phyloP scores from a whole-genome alignment of 495 filamentous ascomycete genomes.

The Evernia prunastri region DNA sequence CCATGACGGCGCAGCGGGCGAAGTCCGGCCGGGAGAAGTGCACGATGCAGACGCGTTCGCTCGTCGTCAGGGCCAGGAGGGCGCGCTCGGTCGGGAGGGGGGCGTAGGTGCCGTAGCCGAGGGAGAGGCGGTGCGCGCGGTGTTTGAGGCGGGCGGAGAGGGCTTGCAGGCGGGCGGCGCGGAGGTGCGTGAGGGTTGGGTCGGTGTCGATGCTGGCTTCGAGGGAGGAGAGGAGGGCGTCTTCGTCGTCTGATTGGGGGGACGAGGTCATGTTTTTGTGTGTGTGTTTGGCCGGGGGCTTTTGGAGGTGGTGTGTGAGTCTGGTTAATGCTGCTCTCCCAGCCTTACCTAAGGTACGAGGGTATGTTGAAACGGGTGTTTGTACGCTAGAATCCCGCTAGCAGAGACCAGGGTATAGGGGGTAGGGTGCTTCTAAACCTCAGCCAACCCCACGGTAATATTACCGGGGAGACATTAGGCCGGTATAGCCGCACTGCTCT shows the following conservation, averaged over 20 bases:
- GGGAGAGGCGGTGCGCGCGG: constrained; percentile 34
- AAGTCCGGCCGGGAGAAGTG: constrained; percentile 77
- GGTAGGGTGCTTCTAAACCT: too few relatives aligned
- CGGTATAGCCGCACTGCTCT: too few relatives aligned
- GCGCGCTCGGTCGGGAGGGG: constrained; percentile 59
- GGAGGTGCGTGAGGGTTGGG: constrained; percentile 51
- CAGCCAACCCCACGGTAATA: too few relatives aligned
- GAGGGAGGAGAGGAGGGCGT: constrained; percentile 63
- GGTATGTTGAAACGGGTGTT: too few relatives aligned
- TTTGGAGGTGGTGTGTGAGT: too few relatives aligned
- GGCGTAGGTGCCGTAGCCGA: constrained; percentile 45
- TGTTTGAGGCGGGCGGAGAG: constrained; percentile 57
- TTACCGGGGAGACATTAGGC: too few relatives aligned
- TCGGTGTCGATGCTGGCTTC: constrained; percentile 53
- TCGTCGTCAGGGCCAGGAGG: constrained; percentile 65
- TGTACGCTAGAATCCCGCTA: too few relatives aligned
- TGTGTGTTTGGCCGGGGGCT: too few relatives aligned
- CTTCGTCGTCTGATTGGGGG: constrained; percentile 49
- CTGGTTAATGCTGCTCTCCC: too few relatives aligned
- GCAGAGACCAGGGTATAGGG: too few relatives aligned
- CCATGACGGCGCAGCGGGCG: constrained; percentile 64
- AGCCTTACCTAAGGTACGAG: too few relatives aligned
- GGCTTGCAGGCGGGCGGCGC: constrained; percentile 64
- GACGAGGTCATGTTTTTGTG: constrained; percentile 23
- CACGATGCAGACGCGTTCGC: constrained; percentile 57